phyloP scores from a whole-genome alignment of 2,329 filamentous ascomycete species.

The Clonostachys rhizophaga region DNA sequence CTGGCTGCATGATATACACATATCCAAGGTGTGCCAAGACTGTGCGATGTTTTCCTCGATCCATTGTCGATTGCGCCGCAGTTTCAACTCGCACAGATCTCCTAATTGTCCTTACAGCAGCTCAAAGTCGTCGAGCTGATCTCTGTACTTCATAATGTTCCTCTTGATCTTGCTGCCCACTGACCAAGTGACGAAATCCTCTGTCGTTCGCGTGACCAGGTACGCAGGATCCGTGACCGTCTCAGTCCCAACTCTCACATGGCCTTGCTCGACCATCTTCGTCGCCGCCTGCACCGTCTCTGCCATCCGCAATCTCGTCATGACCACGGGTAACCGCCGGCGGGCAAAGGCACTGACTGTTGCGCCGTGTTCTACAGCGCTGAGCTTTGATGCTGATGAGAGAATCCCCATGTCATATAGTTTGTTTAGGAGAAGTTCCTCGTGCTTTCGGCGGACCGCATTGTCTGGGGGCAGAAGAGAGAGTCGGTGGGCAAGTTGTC shows the following conservation, averaged over 20 bases:
- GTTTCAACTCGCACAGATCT: no score
- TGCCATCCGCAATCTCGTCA: slow-evolving; percentile 88
- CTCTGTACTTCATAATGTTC: slow-evolving; percentile 90
- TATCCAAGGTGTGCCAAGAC: not conserved
- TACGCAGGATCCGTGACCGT: slow-evolving; percentile 88
- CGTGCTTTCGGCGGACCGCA: slow-evolving; percentile 74
- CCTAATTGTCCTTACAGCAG: slow-evolving; percentile 52
- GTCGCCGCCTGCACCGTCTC: slow-evolving; percentile 81
- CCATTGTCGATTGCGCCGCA: no score
- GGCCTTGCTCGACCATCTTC: slow-evolving; percentile 89
- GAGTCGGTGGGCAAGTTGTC: slow-evolving; percentile 85
- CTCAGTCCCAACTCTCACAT: slow-evolving; percentile 87
- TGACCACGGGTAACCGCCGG: slow-evolving; percentile 79
- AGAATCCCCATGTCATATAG: slow-evolving; percentile 90
- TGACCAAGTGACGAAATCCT: slow-evolving; percentile 96
- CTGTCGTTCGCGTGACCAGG: slow-evolving; percentile 81
- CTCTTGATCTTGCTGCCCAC: slow-evolving; percentile 96
- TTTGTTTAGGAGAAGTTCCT: slow-evolving; percentile 84
- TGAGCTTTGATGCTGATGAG: slow-evolving; percentile 69
- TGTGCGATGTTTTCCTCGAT: no score
- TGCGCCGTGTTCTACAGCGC: slow-evolving; percentile 80
- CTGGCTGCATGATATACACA: no score
- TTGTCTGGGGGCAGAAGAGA: slow-evolving; percentile 77
- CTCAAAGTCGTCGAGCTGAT: slow-evolving; percentile 95
- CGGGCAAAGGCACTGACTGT: slow-evolving; percentile 88